Evolutionary conservation across 306 rosid species (phyloP).

Genomic region (Gleditsia sinensis): DNA sequence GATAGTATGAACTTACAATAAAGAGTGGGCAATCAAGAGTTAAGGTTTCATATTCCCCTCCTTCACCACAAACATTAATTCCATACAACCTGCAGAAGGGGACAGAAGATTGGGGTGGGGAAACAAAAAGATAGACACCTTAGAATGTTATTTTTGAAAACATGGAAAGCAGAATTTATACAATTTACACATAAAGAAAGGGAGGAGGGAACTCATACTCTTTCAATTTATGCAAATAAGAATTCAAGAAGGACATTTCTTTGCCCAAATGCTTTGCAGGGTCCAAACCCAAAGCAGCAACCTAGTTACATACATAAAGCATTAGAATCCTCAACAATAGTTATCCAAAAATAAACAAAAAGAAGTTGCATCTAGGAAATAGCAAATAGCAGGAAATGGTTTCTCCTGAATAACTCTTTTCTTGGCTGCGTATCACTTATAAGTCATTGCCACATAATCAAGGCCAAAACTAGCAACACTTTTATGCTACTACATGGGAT

Average conservation of each 20-base stretch:
- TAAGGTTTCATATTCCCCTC: slow-evolving; percentile 96
- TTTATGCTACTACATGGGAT: slow-evolving; percentile 21
- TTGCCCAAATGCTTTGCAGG: slow-evolving; percentile 94
- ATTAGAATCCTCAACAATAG: slow-evolving; percentile 31
- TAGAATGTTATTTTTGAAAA: slow-evolving; percentile 5
- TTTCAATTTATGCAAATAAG: slow-evolving; percentile 84
- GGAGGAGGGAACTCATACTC: slow-evolving; percentile 53
- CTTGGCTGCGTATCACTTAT: slow-evolving; percentile 10
- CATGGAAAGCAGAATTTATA: slow-evolving; percentile 22
- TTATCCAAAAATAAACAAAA: slow-evolving; percentile 25
- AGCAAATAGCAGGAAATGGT: slow-evolving; percentile 25
- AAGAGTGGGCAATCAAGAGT: slow-evolving; percentile 97
- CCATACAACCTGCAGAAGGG: slow-evolving; percentile 71
- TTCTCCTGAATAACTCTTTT: slow-evolving; percentile 12
- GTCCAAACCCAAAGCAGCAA: slow-evolving; percentile 96
- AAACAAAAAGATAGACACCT: slow-evolving; percentile 9
- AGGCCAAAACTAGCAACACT: slow-evolving; percentile 20
- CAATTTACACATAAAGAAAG: slow-evolving; percentile 20
- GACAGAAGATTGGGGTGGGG: background rate
- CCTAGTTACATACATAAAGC: slow-evolving; percentile 57
- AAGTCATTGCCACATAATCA: slow-evolving; percentile 10
- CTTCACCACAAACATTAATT: slow-evolving; percentile 95
- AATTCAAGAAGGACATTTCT: slow-evolving; percentile 66
- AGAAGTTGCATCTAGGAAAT: slow-evolving; percentile 24
- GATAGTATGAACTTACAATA: slow-evolving; percentile 54